Percentiles rank a stretch among this genome's conserved stretches.
These are phyloP conservation scores for Catharanthus roseus DNA, from an alignment of 257 asterid genomes.

Conservation along the genomic window DNA sequence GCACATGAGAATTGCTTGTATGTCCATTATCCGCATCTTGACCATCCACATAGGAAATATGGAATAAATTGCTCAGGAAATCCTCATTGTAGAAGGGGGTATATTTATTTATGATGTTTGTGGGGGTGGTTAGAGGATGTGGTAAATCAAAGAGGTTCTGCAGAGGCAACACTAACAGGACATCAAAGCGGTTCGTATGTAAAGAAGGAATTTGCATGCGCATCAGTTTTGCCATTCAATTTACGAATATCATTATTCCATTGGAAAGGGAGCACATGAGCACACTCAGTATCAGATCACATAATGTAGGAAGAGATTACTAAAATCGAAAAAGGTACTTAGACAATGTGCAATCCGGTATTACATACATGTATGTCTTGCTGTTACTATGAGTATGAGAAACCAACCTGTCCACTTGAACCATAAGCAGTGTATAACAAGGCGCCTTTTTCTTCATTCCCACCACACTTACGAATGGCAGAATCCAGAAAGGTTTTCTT, in stretches of 20 bases:
- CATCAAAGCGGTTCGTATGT: neutral
- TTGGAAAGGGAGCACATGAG: neutral
- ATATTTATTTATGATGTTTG: neutral
- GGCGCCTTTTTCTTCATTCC: constrained; percentile 80
- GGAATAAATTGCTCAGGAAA: neutral
- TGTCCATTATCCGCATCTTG: neutral
- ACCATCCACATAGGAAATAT: neutral
- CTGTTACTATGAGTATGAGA: neutral
- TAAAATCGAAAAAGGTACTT: neutral
- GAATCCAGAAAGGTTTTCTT: constrained; percentile 78
- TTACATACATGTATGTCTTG: neutral
- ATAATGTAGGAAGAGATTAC: neutral
- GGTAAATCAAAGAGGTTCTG: neutral
- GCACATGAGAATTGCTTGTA: neutral
- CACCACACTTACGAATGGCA: constrained; percentile 91
- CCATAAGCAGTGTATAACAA: constrained; percentile 80
- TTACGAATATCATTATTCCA: neutral
- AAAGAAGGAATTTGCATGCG: neutral
- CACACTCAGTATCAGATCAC: neutral
- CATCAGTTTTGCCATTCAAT: neutral
- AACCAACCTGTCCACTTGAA: constrained; percentile 79
- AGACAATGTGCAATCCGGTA: neutral
- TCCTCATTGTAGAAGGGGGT: neutral
- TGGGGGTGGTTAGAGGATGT: neutral
- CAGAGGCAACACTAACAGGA: neutral